Evolutionary conservation across 2,329 filamentous ascomycete species (phyloP).

Genomic region (Colletotrichum tabaci): DNA sequence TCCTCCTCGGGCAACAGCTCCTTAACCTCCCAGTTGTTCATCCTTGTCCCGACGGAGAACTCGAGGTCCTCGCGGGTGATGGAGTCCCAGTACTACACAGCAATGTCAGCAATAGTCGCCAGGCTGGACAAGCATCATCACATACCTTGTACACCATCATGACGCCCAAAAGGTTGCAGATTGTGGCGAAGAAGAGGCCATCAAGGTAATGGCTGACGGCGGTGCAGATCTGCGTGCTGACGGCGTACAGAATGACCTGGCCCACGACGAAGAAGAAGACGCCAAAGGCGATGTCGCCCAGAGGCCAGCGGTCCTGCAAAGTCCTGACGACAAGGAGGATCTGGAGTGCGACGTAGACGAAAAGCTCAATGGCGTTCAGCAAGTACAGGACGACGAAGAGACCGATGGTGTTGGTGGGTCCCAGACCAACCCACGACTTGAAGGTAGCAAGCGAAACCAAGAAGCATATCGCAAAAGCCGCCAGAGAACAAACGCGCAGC

Average conservation of each 20-base stretch:
- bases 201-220: slow-evolving; percentile 93
- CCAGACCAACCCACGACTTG: slow-evolving; percentile 89
- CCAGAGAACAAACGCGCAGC: slow-evolving; percentile 81
- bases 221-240: slow-evolving; percentile 88
- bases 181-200: slow-evolving; percentile 92
- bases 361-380: slow-evolving; percentile 87
- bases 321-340: slow-evolving; percentile 90
- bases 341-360: slow-evolving; percentile 90
- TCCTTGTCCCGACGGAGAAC: slow-evolving; percentile 94
- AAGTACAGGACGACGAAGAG: slow-evolving; percentile 94
- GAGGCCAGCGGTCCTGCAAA: slow-evolving; percentile 93
- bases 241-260: slow-evolving; percentile 92
- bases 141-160: slow-evolving; percentile 99
- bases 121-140: slow-evolving; percentile 17
- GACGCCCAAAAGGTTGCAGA: slow-evolving; percentile 92
- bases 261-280: slow-evolving; percentile 92
- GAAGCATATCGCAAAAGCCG: slow-evolving; percentile 89
- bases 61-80: slow-evolving; percentile 99
- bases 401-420: slow-evolving; percentile 87
- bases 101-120: slow-evolving; percentile 25
- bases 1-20: slow-evolving; percentile 88
- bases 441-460: slow-evolving; percentile 93
- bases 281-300: slow-evolving; percentile 92
- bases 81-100: slow-evolving; percentile 92
- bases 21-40: slow-evolving; percentile 99